phyloP scores from a whole-genome alignment of 1,284 basidiomycete genomes.

The Fomitopsis betulina region DNA sequence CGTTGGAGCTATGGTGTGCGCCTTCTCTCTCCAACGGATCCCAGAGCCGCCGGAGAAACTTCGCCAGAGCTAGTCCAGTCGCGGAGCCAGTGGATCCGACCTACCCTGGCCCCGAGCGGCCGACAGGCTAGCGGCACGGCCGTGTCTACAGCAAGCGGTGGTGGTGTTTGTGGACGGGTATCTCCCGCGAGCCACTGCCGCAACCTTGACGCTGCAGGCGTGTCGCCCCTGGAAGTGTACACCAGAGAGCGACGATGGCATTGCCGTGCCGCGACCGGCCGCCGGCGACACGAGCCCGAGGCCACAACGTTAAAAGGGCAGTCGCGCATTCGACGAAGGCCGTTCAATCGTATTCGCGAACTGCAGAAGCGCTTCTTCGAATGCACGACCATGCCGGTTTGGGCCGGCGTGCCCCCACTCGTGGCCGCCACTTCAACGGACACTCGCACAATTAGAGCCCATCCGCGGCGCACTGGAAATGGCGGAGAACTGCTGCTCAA shows the following conservation, averaged over 20 bases:
- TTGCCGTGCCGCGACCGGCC: slow-evolving; percentile 31
- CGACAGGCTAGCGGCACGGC: not conserved
- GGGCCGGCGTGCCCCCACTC: slow-evolving; percentile 76
- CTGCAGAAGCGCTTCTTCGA: slow-evolving; percentile 46
- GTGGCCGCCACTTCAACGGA: slow-evolving; percentile 72
- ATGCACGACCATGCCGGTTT: slow-evolving; percentile 87
- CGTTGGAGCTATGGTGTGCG: slow-evolving; percentile 87
- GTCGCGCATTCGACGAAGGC: slow-evolving; percentile 28
- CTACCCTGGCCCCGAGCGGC: slow-evolving; percentile 17
- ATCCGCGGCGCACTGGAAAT: slow-evolving; percentile 68
- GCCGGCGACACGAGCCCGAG: slow-evolving; percentile 20
- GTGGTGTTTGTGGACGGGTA: slow-evolving; percentile 21
- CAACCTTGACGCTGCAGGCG: slow-evolving; percentile 2
- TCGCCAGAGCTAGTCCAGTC: slow-evolving; percentile 14
- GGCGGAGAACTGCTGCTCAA: slow-evolving; percentile 75
- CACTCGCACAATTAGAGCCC: slow-evolving; percentile 57
- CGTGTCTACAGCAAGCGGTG: not conserved
- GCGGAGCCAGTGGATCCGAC: slow-evolving; percentile 22
- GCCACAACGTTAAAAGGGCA: slow-evolving; percentile 28
- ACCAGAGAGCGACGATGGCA: slow-evolving; percentile 28
- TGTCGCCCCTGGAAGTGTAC: slow-evolving; percentile 9
- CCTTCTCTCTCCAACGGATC: slow-evolving; percentile 70
- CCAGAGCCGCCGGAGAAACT: slow-evolving; percentile 21
- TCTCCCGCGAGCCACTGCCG: slow-evolving; percentile 56
- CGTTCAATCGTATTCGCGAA: slow-evolving; percentile 24